Base-by-base conservation (phyloP, 257 asterid species). In the Plantago major region DNA sequence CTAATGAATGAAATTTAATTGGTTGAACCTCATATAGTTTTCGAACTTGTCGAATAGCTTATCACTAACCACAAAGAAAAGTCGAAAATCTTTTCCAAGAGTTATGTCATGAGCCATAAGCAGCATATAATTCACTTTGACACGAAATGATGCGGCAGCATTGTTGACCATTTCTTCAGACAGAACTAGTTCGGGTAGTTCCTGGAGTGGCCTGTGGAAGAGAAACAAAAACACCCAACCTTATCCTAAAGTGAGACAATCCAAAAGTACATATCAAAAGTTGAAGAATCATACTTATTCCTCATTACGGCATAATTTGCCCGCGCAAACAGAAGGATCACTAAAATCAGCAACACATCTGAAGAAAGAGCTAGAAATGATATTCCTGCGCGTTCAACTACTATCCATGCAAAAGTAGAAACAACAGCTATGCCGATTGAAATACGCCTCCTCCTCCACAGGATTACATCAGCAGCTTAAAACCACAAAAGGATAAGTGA, bases 101-200 rank as follows among this genome's bases (percentile, higher is more conserved):
- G 96, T 82, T 68, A 92, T 86, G 78, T 92, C 97, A 71, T 92
- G 97, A 66, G 99, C 97, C 99, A 92, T 83, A 72, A 89, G 95
- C 68, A 92, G 85, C 89, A 86, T 69, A 72, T 82, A 89, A 73
- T 92, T 92, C 56, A 82, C 76, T 84, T 92, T 89, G 58, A 80
- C 94, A 72, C 96, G 97, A 71, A 92, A 92, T 52, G 97, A 89
- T 63, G 94, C 90, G 26, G 96, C 96, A 62, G 97, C 94, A 71
- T 76, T 89, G 74, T 81, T 83, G 65, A 92, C 85, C 96, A 92
- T 89, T 78, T 92, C 99, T 79, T 92, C 99, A 47, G 99, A 83
- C 67, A 92, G 74, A 67, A 87, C 88, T 65, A 92, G 79, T 74
- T 87, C 99, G 3, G 97, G 97, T 63, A 92, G 79, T 26, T 85